Conservation (phyloP, 2,329 filamentous ascomycete species). For the Aspergillus ochraceus region DNA sequence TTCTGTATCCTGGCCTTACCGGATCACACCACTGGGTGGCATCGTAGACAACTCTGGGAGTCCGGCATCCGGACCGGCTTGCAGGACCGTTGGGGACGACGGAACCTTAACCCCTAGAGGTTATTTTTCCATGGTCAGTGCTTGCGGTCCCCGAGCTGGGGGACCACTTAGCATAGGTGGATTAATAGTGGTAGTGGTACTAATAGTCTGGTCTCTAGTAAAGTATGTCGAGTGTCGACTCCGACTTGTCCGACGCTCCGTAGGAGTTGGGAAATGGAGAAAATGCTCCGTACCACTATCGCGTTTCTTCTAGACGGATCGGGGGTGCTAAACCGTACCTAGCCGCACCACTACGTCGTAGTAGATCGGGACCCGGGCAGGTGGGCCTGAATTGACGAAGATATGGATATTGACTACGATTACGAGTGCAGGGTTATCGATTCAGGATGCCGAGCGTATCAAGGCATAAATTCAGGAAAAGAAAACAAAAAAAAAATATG, state of each 20-base stretch:
- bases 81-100: conserved; percentile 1
- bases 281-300: background rate
- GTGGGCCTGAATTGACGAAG: background rate
- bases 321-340: background rate
- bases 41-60: conserved; percentile 12
- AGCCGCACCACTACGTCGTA: background rate
- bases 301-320: background rate
- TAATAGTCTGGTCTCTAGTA: background rate
- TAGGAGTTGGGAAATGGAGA: background rate
- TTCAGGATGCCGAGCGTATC: background rate
- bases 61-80: conserved; percentile 16
- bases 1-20: conserved; percentile 9
- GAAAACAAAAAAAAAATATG: background rate
- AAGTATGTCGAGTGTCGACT: background rate
- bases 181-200: background rate
- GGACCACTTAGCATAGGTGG: background rate
- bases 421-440: background rate
- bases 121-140: conserved; percentile 7
- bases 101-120: conserved; percentile 11
- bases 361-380: background rate
- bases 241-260: background rate
- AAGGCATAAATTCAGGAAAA: background rate
- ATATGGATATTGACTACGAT: background rate
- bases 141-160: background rate
- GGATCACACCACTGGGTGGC: conserved; percentile 20